Conservation (phyloP, 2,329 filamentous ascomycete species). For the Diatrype stigma region DNA sequence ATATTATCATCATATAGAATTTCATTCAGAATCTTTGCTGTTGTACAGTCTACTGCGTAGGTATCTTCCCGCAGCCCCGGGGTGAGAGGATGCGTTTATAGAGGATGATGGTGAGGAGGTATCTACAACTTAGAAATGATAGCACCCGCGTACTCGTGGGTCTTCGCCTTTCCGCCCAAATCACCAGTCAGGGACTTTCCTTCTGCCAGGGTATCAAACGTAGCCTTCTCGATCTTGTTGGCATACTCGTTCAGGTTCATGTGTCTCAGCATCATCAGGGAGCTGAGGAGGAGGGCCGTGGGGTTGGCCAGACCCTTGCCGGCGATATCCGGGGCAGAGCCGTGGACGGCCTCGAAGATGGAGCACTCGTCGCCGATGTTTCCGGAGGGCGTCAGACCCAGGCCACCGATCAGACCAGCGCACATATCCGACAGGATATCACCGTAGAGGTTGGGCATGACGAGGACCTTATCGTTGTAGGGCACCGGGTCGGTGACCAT, state of each 20-base stretch:
- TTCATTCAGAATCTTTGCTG: slow-evolving; percentile 15
- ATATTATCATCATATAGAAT: slow-evolving; percentile 14
- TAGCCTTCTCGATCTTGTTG: slow-evolving; percentile 84
- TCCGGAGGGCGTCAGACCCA: slow-evolving; percentile 93
- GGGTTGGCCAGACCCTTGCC: slow-evolving; percentile 96
- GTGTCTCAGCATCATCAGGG: slow-evolving; percentile 99
- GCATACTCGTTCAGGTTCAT: slow-evolving; percentile 89
- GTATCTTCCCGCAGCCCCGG: slow-evolving; percentile 33
- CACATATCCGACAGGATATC: slow-evolving; percentile 99
- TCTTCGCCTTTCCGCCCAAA: slow-evolving; percentile 94
- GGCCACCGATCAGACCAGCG: slow-evolving; percentile 94
- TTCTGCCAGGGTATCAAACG: slow-evolving; percentile 91
- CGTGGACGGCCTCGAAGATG: slow-evolving; percentile 99
- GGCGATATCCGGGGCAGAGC: slow-evolving; percentile 92
- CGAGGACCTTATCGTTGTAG: slow-evolving; percentile 99
- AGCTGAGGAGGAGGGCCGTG: slow-evolving; percentile 88
- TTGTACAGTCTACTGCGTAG: slow-evolving; percentile 25
- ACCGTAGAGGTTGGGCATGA: slow-evolving; percentile 98
- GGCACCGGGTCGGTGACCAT: slow-evolving; percentile 94
- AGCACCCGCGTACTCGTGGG: slow-evolving; percentile 84
- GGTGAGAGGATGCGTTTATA: slow-evolving; percentile 7
- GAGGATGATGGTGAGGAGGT: slow-evolving; percentile 16
- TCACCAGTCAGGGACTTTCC: slow-evolving; percentile 96
- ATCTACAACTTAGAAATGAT: slow-evolving; percentile 71
- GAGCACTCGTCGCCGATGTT: slow-evolving; percentile 99